Percentiles rank a stretch among this genome's conserved stretches.
Conservation (phyloP, 2,329 filamentous ascomycete species). For the Raffaelea deltoideospora region DNA sequence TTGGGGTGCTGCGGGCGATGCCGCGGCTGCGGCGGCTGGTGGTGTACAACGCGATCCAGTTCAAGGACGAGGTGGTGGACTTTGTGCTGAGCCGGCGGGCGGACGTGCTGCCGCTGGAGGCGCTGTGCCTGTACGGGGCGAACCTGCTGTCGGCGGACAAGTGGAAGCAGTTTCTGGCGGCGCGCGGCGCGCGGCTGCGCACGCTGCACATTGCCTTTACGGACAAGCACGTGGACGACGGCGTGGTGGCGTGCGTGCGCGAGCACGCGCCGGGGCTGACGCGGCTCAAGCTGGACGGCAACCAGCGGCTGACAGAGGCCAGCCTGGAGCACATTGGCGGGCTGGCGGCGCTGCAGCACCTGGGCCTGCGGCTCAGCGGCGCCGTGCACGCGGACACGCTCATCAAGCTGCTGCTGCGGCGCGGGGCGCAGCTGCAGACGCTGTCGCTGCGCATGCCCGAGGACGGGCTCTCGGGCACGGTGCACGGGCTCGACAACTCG, state of each 20-base stretch:
- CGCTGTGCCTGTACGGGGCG: slow-evolving; percentile 66
- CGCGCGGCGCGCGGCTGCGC: slow-evolving; percentile 49
- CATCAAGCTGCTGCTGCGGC: slow-evolving; percentile 40
- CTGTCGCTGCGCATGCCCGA: slow-evolving; percentile 58
- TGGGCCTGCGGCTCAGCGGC: slow-evolving; percentile 55
- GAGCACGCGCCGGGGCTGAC: slow-evolving; percentile 51
- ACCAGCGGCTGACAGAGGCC: slow-evolving; percentile 53
- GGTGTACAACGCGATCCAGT: slow-evolving; percentile 73
- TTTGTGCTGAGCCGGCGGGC: slow-evolving; percentile 66
- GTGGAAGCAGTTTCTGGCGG: slow-evolving; percentile 56
- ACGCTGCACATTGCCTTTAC: slow-evolving; percentile 69
- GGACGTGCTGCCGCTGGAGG: slow-evolving; percentile 46
- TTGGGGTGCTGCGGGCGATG: slow-evolving; percentile 64
- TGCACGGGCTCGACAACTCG: slow-evolving; percentile 50
- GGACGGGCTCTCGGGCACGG: slow-evolving; percentile 46
- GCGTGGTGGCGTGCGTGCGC: slow-evolving; percentile 46
- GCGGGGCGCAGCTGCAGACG: slow-evolving; percentile 57
- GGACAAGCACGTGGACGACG: slow-evolving; percentile 66
- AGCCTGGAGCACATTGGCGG: slow-evolving; percentile 51
- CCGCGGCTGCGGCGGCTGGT: slow-evolving; percentile 56
- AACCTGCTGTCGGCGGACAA: slow-evolving; percentile 66
- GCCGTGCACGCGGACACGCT: slow-evolving; percentile 42
- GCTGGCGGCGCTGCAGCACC: slow-evolving; percentile 51
- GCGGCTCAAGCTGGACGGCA: slow-evolving; percentile 68
- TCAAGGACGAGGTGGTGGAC: slow-evolving; percentile 72